Evolutionary conservation across 1,139 yeast species (phyloP), one percentile per base, ranked within the genome.

Genomic region (Geotrichum armillariae): DNA sequence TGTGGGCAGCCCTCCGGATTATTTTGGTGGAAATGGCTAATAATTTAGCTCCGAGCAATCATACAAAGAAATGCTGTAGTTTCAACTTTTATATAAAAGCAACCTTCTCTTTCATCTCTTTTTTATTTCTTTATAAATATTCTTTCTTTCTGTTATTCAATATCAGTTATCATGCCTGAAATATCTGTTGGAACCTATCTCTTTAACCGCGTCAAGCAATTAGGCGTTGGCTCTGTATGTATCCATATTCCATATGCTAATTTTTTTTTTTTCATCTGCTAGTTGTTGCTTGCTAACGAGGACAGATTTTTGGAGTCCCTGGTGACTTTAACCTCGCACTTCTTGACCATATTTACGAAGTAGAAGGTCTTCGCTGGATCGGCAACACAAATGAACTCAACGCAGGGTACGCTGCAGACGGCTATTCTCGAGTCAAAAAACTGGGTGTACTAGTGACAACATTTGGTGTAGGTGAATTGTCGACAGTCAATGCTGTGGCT

Each of bases 391-490:
- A 75, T 47, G 81, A 77, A 58, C 60, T 77, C 52, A 77, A 77
- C 60, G 74, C 78, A 5, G 85, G 85, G 18, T 82, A 82, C 58
- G 74, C 83, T 7, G 84, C 83, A 11, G 87, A 82, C 60, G 89
- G 88, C 1, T 83, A 82, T 64, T 76, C 85, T 23, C 73, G 89
- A 55, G 76, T 80, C 58, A 80, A 81, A 54, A 73, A 80, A 18
- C 69, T 81, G 53, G 80, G 80, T 20, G 78, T 80, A 47, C 64
- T 83, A 44, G 71, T 83, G 55, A 81, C 89, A 41, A 83, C 90
- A 2, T 80, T 72, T 64, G 89, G 89, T 48, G 91, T 84, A 17
- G 91, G 91, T 53, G 91, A 84, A 63, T 71, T 83, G 56, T 77
- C 83, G 35, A 86, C 88, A 1, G 64, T 82, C 48, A 83, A 82